Evolutionary conservation across 768 basidiomycete genomes (phyloP).

Genomic region (Leccinum longicurvipes): DNA sequence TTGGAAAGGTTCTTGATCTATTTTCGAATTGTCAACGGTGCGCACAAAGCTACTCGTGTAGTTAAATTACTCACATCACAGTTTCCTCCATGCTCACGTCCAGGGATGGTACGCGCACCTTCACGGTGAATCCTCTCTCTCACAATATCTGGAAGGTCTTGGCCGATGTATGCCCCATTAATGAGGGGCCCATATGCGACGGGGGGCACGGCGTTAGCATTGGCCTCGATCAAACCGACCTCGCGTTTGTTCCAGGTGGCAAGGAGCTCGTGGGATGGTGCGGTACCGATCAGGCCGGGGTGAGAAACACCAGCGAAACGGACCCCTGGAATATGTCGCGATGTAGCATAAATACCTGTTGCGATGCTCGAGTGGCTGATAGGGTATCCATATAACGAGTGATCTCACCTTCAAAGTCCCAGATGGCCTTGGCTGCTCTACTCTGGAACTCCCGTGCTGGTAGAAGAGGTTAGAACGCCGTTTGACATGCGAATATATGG

Average conservation of each 20-base stretch:
- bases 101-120: constrained; percentile 73
- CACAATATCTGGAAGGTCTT: constrained; percentile 49
- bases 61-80: constrained; percentile 50
- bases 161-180: constrained; percentile 65
- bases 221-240: constrained; percentile 54
- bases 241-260: constrained; percentile 76
- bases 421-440: constrained; percentile 73
- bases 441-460: constrained; percentile 65
- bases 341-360: constrained; percentile 65
- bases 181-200: constrained; percentile 64
- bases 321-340: constrained; percentile 76
- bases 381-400: neutral
- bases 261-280: constrained; percentile 69
- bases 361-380: neutral
- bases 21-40: constrained; percentile 2
- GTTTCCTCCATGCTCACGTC: constrained; percentile 78
- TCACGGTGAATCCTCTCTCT: constrained; percentile 55
- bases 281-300: constrained; percentile 74
- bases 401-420: constrained; percentile 64
- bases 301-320: constrained; percentile 77
- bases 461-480: neutral
- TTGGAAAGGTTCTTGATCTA: constrained; percentile 77
- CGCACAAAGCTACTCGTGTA: neutral
- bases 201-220: constrained; percentile 52
- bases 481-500: neutral